Base-by-base conservation (phyloP, 2,329 filamentous ascomycete species). In the Penicillium olsonii region DNA sequence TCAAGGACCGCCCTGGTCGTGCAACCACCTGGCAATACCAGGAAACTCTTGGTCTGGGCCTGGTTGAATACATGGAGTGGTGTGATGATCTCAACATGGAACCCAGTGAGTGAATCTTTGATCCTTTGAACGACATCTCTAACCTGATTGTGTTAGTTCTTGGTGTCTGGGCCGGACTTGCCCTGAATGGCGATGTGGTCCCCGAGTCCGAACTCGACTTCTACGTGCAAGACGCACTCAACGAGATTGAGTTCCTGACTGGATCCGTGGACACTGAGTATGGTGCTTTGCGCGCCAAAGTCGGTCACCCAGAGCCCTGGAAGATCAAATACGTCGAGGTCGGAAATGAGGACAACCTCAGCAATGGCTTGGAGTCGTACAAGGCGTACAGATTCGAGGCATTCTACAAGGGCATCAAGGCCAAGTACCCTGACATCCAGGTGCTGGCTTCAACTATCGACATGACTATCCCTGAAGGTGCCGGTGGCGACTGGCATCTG, bases 301-400 rank as follows among this genome's bases (percentile, higher is more conserved):
- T 84, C 2, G 85, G 85, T 3, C 80, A 86, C 57, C 77, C 82
- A 0, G 75, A 83, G 50, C 84, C 85, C 0, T 87, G 82, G 70
- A 71, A 65, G 24, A 74, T 88, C 41, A 72, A 78, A 10, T 84
- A 80, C 57, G 81, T 87, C 46, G 85, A 87, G 67, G 70, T 87
- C 37, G 85, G 85, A 50, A 87, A 88, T 63, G 85, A 88, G 63
- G 85, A 88, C 58, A 81, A 80, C 73, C 76, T 86, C 4, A 77
- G 74, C 20, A 75, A 75, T 3, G 78, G 76, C 0, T 74, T 78
- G 4, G 78, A 74, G 64, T 67, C 74, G 2, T 74, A 78, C 5
- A 80, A 77, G 59, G 74, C 76, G 42, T 76, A 80, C 50, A 79
- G 84, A 4, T 85, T 86, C 63, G 73, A 76, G 4, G 69, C 76